A percentile compares a stretch with the other conserved stretches of the same genome.
Evolutionary conservation across 176 grass and related monocot species (phyloP).

Genomic region (Typha latifolia): DNA sequence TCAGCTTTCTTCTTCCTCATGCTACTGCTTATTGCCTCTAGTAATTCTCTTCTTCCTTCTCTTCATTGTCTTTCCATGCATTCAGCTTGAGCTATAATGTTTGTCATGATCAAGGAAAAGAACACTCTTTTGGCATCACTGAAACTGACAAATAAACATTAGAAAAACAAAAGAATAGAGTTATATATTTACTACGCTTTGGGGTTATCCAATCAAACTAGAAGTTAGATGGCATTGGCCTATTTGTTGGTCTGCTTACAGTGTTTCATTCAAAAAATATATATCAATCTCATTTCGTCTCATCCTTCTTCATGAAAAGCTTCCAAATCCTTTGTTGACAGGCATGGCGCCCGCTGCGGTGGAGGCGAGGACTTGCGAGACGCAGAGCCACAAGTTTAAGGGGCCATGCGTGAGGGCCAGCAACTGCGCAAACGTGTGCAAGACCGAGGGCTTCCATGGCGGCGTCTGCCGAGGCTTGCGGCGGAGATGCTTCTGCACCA

Average conservation of each 20-base stretch:
- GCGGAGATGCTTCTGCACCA: slow-evolving; percentile 61
- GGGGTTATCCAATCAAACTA: too few relatives aligned
- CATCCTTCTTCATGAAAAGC: too few relatives aligned
- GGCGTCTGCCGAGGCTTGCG: slow-evolving; percentile 56
- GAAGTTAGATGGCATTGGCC: too few relatives aligned
- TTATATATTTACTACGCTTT: too few relatives aligned
- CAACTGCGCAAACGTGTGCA: slow-evolving; percentile 70
- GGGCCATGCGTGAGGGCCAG: slow-evolving; percentile 34
- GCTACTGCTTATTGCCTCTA: slow-evolving; percentile 21
- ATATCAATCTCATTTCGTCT: too few relatives aligned
- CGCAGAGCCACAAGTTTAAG: slow-evolving; percentile 57
- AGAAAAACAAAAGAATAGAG: too few relatives aligned
- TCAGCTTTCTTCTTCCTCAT: slow-evolving; percentile 16
- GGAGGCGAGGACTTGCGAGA: slow-evolving; percentile 58
- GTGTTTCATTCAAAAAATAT: too few relatives aligned
- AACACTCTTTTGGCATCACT: too few relatives aligned
- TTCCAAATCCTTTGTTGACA: background rate
- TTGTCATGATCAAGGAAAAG: too few relatives aligned
- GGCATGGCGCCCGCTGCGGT: slow-evolving; percentile 35
- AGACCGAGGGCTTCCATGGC: slow-evolving; percentile 58
- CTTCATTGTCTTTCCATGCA: background rate
- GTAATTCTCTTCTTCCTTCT: slow-evolving; percentile 7
- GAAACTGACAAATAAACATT: too few relatives aligned
- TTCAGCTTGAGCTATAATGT: too few relatives aligned
- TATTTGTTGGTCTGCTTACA: too few relatives aligned